Conservation (phyloP, 805 yeast genomes). For the Yarrowia keelungensis region DNA sequence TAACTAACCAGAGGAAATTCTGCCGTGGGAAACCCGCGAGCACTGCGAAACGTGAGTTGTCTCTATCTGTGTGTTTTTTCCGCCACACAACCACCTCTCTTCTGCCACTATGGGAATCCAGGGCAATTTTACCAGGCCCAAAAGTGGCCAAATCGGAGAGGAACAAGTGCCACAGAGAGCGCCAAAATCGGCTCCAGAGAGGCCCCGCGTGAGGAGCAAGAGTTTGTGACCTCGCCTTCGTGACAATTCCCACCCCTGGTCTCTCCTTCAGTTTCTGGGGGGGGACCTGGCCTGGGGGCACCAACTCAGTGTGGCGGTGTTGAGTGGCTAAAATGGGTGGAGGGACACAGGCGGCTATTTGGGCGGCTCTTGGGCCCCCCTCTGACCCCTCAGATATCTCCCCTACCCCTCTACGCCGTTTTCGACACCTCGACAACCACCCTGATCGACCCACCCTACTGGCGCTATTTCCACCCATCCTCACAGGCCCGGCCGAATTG, state of each 20-base stretch:
- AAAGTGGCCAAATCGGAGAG: slow-evolving; percentile 30
- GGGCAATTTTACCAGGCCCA: slow-evolving; percentile 8
- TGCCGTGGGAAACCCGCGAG: not conserved
- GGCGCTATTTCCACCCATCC: slow-evolving; percentile 31
- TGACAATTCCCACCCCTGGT: slow-evolving; percentile 7
- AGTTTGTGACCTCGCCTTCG: not conserved
- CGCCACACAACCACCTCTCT: not conserved
- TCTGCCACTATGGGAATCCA: not conserved
- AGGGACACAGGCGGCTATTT: not conserved
- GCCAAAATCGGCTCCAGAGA: not conserved
- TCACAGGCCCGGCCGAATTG: slow-evolving; percentile 12
- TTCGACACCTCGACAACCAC: slow-evolving; percentile 1
- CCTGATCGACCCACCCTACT: slow-evolving; percentile 24
- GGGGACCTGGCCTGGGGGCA: not conserved
- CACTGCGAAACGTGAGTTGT: slow-evolving; percentile 1
- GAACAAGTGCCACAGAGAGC: slow-evolving; percentile 3
- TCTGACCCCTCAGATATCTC: too few relatives aligned
- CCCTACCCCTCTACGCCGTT: not conserved
- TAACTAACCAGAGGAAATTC: not conserved
- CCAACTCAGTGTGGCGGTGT: slow-evolving; percentile 1
- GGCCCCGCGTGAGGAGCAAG: not conserved
- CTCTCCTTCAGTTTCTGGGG: slow-evolving; percentile 3
- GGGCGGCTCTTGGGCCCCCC: not conserved
- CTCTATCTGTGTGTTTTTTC: not conserved
- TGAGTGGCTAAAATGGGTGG: not conserved